Evolutionary conservation across 352 stramenopile species (phyloP), one percentile per base, ranked within the genome.

Genomic region (Pythium dissotocum): DNA sequence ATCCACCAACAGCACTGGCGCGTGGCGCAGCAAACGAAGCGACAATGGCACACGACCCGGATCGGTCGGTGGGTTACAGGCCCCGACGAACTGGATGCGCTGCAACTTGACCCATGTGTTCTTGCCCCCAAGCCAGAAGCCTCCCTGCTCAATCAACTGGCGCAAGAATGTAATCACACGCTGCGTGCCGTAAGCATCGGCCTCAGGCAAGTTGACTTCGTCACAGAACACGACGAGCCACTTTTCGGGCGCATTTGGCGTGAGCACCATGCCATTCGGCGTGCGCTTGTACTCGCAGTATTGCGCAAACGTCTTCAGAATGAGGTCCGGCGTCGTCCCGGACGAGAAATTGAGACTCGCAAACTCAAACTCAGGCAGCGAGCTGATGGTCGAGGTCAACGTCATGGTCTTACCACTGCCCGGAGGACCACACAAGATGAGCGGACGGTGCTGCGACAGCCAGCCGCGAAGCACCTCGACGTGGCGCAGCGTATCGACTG

Each of bases 391-490:
- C 33, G 93, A 98, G 2, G 95, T 99, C 44, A 99, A 78, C 2
- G 98, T 99, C 98, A 99, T 99, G 2, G 98, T 99, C 73, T 99
- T 99, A 75, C 98, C 98, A 72, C 87, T 98, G n/a, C 98, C 98
- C 2, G 97, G 97, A 16, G 98, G 98, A 51, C 97, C 98, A 79
- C 97, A 99, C 21, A 99, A 82, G 73, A 99, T 98, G 0, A 99
- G 72, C 36, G 98, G 98, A 33, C 91, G 94, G 65, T 98, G 97
- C 65, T 97, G 97, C 36, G 93, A 95, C 35, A 99, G 85, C 97
- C 97, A 99, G 21, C 96, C 95, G 36, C 90, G 90, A 53, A 99
- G 77, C 30, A 99, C 93, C 79, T 99, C 97, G 61, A 98, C 97
- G 76, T 99, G 98, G 36, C 98, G 91, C 36, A 99, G 87, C 12